These are phyloP conservation scores for Scheffersomyces parashehatae DNA, from an alignment of 1,139 yeast species.

Conservation along the genomic window DNA sequence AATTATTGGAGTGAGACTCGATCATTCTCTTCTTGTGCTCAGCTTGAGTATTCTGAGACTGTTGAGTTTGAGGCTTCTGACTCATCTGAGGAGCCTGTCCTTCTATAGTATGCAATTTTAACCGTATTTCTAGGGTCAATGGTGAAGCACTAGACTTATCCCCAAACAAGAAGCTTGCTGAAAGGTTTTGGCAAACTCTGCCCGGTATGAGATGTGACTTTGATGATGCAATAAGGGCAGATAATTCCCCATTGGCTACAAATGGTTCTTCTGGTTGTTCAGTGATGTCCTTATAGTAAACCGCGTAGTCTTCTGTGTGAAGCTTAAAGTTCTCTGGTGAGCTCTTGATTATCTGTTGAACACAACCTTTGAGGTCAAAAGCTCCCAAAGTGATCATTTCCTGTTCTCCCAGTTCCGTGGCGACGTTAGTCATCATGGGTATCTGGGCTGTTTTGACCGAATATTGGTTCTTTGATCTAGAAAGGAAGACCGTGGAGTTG, in stretches of 20 bases:
- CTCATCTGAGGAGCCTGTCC: slow-evolving; percentile 9
- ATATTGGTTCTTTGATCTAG: slow-evolving; percentile 48
- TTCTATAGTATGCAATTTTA: slow-evolving; percentile 53
- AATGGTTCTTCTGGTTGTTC: slow-evolving; percentile 76
- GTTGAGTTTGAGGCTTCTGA: slow-evolving; percentile 13
- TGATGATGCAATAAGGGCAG: slow-evolving; percentile 36
- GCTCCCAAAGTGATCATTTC: slow-evolving; percentile 54
- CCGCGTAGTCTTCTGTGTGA: slow-evolving; percentile 58
- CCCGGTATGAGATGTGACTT: slow-evolving; percentile 57
- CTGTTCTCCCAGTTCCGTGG: slow-evolving; percentile 26
- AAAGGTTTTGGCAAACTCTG: slow-evolving; percentile 67
- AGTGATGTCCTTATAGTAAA: slow-evolving; percentile 70
- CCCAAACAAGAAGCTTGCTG: slow-evolving; percentile 52
- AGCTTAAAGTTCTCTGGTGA: slow-evolving; percentile 61
- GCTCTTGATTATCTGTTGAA: slow-evolving; percentile 49
- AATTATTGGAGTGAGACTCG: slow-evolving; percentile 6
- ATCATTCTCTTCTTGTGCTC: slow-evolving; percentile 6
- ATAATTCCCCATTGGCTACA: slow-evolving; percentile 68
- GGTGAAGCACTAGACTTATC: slow-evolving; percentile 41
- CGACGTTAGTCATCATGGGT: slow-evolving; percentile 28
- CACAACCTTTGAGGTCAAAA: slow-evolving; percentile 52
- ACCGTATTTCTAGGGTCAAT: slow-evolving; percentile 65
- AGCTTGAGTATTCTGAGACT: neutral
- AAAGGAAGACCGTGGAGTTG: slow-evolving; percentile 56
- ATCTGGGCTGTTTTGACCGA: slow-evolving; percentile 50